phyloP scores from a whole-genome alignment of 495 filamentous ascomycete species.

The Podospora bellae-mahoneyi region DNA sequence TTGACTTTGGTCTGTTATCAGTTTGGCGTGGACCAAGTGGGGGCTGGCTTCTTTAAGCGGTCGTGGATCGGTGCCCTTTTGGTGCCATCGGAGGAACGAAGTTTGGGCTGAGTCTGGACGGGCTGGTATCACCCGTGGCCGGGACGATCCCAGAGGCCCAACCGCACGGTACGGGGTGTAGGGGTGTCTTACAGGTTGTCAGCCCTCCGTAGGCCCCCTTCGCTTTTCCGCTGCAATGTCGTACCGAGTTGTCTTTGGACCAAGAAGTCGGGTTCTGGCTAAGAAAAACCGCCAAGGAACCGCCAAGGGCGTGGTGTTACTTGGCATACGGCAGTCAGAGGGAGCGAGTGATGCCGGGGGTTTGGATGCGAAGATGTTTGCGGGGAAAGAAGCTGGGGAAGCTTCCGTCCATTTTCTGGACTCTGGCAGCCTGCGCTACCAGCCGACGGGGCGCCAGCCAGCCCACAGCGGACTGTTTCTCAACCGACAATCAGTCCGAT shows the following conservation, averaged over 20 bases:
- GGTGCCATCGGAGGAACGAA: neutral
- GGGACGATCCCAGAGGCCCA: neutral
- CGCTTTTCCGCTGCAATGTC: neutral
- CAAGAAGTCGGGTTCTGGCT: constrained; percentile 5
- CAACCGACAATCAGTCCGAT: no score
- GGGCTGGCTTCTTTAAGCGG: constrained; percentile 5
- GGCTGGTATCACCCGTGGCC: neutral
- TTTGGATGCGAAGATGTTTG: neutral
- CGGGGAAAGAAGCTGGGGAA: constrained; percentile 2
- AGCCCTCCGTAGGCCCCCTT: constrained; percentile 6
- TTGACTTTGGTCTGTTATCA: neutral
- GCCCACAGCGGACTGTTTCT: no score
- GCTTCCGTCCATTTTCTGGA: neutral
- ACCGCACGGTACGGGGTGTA: neutral
- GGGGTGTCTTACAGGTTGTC: neutral
- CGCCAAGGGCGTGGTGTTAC: constrained; percentile 22
- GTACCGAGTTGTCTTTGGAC: constrained; percentile 14
- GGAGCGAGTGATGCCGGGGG: neutral
- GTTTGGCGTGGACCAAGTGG: constrained; percentile 10
- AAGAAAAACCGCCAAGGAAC: constrained; percentile 21
- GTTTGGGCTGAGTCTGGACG: neutral
- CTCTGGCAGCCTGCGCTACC: neutral
- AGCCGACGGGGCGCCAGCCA: neutral
- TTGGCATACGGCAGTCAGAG: constrained; percentile 28
- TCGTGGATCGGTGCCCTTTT: neutral